phyloP scores from a whole-genome alignment of 1,139 yeast species.

The Candida sp. region DNA sequence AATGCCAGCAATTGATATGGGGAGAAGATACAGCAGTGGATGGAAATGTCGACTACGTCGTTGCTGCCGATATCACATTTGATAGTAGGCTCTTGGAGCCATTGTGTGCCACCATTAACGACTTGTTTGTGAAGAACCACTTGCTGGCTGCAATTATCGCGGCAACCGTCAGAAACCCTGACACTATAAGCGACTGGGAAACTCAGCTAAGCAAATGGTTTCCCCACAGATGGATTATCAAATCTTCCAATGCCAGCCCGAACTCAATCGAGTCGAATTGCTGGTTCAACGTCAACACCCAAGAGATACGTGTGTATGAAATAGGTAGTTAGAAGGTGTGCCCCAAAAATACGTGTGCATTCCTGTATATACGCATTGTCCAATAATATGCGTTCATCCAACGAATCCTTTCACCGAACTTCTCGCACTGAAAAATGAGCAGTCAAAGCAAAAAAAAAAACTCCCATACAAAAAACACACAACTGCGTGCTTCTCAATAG shows the following conservation, averaged over 20 bases:
- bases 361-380: constrained; percentile 16
- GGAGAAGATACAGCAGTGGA: constrained; percentile 47
- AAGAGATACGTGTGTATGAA: constrained; percentile 47
- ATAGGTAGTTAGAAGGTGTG: not conserved
- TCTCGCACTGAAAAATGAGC: constrained; percentile 2
- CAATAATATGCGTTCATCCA: constrained; percentile 13
- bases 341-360: no score
- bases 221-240: constrained; percentile 24
- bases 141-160: constrained; percentile 52
- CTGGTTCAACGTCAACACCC: constrained; percentile 37
- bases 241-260: constrained; percentile 21
- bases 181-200: constrained; percentile 63
- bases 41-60: constrained; percentile 45
- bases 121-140: constrained; percentile 36
- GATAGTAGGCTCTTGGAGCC: constrained; percentile 64
- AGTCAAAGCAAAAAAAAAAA: constrained; percentile 1
- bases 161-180: constrained; percentile 72
- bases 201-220: constrained; percentile 32
- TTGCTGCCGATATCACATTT: constrained; percentile 91
- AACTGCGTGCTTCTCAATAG: not conserved
- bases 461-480: not conserved
- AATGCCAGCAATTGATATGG: constrained; percentile 52
- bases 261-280: constrained; percentile 20
- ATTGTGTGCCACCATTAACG: constrained; percentile 54
- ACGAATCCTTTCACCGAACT: constrained; percentile 6